phyloP scores from a whole-genome alignment of 192 early-diverging fungal species.

The Geranomyces variabilis region DNA sequence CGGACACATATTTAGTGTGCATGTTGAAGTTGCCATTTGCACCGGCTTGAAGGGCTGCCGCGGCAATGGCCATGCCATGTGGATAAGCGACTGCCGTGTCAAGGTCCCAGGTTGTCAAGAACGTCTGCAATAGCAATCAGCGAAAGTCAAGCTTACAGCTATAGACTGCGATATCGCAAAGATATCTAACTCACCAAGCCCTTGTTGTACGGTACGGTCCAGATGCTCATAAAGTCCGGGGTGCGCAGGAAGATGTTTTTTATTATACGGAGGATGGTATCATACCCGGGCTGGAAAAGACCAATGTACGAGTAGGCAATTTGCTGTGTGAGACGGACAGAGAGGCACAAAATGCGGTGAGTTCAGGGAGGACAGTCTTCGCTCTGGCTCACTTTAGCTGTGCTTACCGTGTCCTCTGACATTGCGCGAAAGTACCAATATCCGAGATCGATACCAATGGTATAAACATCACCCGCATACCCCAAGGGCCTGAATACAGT shows the following conservation, averaged over 20 bases:
- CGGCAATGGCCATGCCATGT: not conserved
- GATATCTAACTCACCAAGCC: not conserved
- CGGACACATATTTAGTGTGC: conserved; percentile 12
- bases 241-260: conserved; percentile 9
- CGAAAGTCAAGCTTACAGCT: no score
- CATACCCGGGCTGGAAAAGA: not conserved
- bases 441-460: not conserved
- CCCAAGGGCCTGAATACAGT: not conserved
- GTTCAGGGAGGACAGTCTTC: not conserved
- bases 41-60: not conserved
- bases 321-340: not conserved
- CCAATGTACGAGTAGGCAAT: conserved; percentile 4
- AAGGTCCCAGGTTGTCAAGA: conserved; percentile 9
- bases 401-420: conserved; percentile 13
- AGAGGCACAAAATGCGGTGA: not conserved
- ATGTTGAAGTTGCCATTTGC: conserved; percentile 13
- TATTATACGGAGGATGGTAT: conserved; percentile 6
- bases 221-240: not conserved
- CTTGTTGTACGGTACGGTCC: not conserved
- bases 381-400: not conserved
- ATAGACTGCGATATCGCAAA: no score
- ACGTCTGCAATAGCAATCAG: not conserved
- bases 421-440: conserved; percentile 15
- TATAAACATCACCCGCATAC: not conserved
- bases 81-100: conserved; percentile 8